Conservation (phyloP, 2,329 filamentous ascomycete species). For the Curvularia verruculosa region DNA sequence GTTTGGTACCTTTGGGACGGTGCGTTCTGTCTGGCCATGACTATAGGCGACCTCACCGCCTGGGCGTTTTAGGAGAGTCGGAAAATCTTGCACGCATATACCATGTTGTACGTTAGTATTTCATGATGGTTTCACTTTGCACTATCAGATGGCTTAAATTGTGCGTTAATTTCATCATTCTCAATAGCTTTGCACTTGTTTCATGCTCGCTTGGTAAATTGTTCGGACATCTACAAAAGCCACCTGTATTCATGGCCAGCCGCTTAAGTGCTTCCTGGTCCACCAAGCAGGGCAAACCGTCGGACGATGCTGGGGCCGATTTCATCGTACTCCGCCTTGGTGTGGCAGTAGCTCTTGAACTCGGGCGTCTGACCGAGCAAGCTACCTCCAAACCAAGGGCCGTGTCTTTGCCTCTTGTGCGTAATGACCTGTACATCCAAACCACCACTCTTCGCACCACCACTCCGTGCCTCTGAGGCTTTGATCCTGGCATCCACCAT, state of each 20-base stretch:
- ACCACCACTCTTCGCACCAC: conserved; percentile 90
- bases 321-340: conserved; percentile 76
- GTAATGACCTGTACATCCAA: conserved; percentile 96
- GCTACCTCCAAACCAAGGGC: conserved; percentile 98
- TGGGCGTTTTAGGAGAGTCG: not conserved
- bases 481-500: conserved; percentile 91
- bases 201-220: conserved; percentile 22
- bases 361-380: conserved; percentile 96
- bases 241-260: not conserved
- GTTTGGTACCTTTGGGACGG: not conserved
- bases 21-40: not conserved
- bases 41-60: not conserved
- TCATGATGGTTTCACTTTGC: not conserved
- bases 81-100: not conserved
- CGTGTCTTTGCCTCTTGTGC: conserved; percentile 96
- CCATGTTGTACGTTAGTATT: not conserved
- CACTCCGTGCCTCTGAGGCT: conserved; percentile 88
- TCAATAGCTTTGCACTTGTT: conserved; percentile 24
- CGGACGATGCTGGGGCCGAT: conserved; percentile 94
- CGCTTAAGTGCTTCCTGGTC: conserved; percentile 77
- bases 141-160: not conserved
- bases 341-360: conserved; percentile 98
- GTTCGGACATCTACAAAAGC: conserved; percentile 11
- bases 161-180: conserved; percentile 17
- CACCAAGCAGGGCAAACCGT: conserved; percentile 90